A percentile compares a stretch with the other conserved stretches of the same genome.
Conservation (phyloP, 768 basidiomycete genomes). For the Lactarius indigo region DNA sequence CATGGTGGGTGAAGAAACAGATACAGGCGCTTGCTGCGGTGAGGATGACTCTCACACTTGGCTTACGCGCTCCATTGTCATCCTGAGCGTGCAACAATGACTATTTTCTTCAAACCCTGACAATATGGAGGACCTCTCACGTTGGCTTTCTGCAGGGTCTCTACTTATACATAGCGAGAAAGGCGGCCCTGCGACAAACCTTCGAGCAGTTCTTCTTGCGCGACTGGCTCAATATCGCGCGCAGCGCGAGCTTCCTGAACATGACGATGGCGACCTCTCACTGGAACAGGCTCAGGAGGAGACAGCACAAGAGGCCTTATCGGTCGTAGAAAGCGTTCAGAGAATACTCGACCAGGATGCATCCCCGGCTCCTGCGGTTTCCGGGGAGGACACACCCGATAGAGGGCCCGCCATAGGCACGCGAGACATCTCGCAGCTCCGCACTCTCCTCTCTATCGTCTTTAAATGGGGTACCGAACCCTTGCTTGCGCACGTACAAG, state of each 20-base stretch:
- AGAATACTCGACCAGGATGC: slow-evolving; percentile 21
- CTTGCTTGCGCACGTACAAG: slow-evolving; percentile 43
- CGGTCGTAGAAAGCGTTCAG: slow-evolving; percentile 23
- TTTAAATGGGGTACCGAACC: slow-evolving; percentile 72
- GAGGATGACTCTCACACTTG: neutral
- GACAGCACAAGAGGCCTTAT: slow-evolving; percentile 22
- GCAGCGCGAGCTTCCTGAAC: slow-evolving; percentile 15
- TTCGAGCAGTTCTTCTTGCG: slow-evolving; percentile 17
- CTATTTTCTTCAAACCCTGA: neutral
- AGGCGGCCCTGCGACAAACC: slow-evolving; percentile 6
- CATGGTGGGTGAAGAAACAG: slow-evolving; percentile 30
- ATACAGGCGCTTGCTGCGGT: neutral
- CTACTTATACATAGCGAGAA: slow-evolving; percentile 21
- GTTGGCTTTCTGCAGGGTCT: slow-evolving; percentile 16
- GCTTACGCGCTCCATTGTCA: neutral
- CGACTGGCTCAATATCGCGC: slow-evolving; percentile 22
- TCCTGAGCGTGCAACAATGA: neutral
- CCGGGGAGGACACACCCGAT: slow-evolving; percentile 8
- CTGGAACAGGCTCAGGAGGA: slow-evolving; percentile 20
- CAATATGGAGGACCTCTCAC: slow-evolving; percentile 21
- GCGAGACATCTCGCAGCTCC: slow-evolving; percentile 59
- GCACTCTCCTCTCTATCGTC: slow-evolving; percentile 60
- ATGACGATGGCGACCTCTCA: neutral
- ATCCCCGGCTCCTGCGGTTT: neutral
- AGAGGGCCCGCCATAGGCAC: slow-evolving; percentile 50